Percentiles rank a stretch among this genome's conserved stretches.
These are phyloP conservation scores for Plasmodium sp. DNA, from an alignment of 169 alveolate species.

Conservation along the genomic window DNA sequence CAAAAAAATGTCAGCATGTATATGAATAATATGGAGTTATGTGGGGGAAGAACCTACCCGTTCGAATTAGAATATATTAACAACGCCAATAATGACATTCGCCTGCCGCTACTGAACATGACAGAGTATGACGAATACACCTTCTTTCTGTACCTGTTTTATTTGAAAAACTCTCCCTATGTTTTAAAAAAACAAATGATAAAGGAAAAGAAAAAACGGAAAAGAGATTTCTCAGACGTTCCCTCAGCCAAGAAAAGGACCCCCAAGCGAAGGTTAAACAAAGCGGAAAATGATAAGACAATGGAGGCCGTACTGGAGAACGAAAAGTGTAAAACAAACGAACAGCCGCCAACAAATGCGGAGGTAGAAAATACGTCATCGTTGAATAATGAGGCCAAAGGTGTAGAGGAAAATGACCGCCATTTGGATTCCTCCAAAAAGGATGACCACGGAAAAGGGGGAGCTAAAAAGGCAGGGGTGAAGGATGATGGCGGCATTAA, in stretches of 20 bases:
- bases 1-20: constrained; percentile 21
- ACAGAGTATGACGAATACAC: constrained; percentile 66
- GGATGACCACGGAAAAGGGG: not conserved
- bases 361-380: not conserved
- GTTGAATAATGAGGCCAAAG: not conserved
- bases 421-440: not conserved
- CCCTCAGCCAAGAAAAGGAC: constrained; percentile 55
- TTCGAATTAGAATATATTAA: constrained; percentile 66
- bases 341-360: not conserved
- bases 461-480: not conserved
- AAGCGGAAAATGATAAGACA: constrained; percentile 16
- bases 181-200: constrained; percentile 66
- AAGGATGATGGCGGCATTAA: not conserved
- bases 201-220: constrained; percentile 64
- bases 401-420: not conserved
- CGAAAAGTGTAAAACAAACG: constrained; percentile 16
- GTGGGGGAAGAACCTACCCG: constrained; percentile 59
- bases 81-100: constrained; percentile 19
- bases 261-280: constrained; percentile 47
- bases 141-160: constrained; percentile 65
- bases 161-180: constrained; percentile 50
- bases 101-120: constrained; percentile 38
- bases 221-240: constrained; percentile 50
- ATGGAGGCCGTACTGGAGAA: not conserved
- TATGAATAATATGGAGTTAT: constrained; percentile 60